These are phyloP conservation scores for Suhomyces bribrorum DNA, from an alignment of 1,139 yeast genomes.

Conservation along the genomic window DNA sequence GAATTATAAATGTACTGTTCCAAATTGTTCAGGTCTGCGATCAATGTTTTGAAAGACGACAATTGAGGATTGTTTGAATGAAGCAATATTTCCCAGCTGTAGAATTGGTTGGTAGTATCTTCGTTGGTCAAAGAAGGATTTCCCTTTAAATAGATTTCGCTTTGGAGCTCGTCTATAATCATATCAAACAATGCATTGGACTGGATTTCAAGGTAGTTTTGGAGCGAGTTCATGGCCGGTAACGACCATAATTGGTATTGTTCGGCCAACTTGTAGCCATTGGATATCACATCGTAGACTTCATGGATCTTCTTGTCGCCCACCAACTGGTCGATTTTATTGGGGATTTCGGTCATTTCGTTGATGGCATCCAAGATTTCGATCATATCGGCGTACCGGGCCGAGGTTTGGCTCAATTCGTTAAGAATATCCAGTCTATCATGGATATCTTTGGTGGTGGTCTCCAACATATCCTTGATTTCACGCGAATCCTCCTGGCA, in stretches of 20 bases:
- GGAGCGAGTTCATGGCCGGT: conserved; percentile 59
- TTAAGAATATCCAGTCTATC: conserved; percentile 56
- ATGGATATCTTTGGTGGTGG: conserved; percentile 53
- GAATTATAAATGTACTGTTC: conserved; percentile 59
- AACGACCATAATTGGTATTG: conserved; percentile 62
- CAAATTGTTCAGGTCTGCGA: conserved; percentile 45
- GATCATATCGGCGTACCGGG: conserved; percentile 66
- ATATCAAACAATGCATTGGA: conserved; percentile 67
- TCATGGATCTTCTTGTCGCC: conserved; percentile 67
- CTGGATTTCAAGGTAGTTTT: conserved; percentile 61
- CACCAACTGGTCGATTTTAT: conserved; percentile 62
- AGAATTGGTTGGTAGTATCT: conserved; percentile 10
- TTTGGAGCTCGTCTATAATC: conserved; percentile 74
- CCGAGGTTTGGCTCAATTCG: conserved; percentile 66
- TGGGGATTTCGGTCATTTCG: conserved; percentile 59
- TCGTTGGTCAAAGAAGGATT: conserved; percentile 3
- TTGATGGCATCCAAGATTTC: conserved; percentile 73
- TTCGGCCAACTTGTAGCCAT: conserved; percentile 59
- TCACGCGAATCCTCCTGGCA: conserved; percentile 50
- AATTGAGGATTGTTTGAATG: conserved; percentile 33
- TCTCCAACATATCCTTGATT: conserved; percentile 46
- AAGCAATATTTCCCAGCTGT: conserved; percentile 33
- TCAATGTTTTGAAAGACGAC: conserved; percentile 38
- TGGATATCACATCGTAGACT: conserved; percentile 63
- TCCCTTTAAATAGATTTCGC: conserved; percentile 65